phyloP scores from a whole-genome alignment of 805 yeast species.

The Pichia occidentalis region DNA sequence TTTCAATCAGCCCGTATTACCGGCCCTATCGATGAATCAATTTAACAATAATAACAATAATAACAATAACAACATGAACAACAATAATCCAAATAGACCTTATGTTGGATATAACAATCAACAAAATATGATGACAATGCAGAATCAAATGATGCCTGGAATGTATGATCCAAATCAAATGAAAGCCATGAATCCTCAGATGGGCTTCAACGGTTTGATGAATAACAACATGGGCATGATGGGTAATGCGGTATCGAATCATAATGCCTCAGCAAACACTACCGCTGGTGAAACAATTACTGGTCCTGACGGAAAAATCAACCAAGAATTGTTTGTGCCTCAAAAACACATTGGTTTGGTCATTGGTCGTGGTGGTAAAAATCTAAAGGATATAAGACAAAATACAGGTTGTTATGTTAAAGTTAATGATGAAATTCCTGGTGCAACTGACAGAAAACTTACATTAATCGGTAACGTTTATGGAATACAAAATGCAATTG shows the following conservation, averaged over 20 bases:
- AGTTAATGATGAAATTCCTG: constrained; percentile 54
- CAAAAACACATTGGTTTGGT: constrained; percentile 75
- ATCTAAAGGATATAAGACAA: constrained; percentile 69
- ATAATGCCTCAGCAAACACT: constrained; percentile 9
- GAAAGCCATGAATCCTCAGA: constrained; percentile 1
- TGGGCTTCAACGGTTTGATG: constrained; percentile 6
- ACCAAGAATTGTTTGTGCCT: constrained; percentile 71
- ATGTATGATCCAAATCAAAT: constrained; percentile 6
- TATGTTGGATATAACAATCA: constrained; percentile 2
- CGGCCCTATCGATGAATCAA: constrained; percentile 6
- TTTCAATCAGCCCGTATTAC: constrained; percentile 21
- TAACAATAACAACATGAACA: constrained; percentile 3
- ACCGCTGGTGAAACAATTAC: constrained; percentile 15
- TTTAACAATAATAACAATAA: constrained; percentile 1
- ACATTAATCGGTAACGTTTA: constrained; percentile 61
- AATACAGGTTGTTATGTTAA: constrained; percentile 70
- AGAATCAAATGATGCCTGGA: constrained; percentile 21
- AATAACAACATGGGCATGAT: constrained; percentile 1
- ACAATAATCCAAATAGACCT: constrained; percentile 1
- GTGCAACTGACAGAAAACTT: constrained; percentile 53
- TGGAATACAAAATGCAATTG: constrained; percentile 67
- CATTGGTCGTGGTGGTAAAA: constrained; percentile 82
- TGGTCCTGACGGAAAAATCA: constrained; percentile 40
- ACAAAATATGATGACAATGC: constrained; percentile 24
- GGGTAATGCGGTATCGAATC: background rate